phyloP scores from a whole-genome alignment of 169 alveolate genomes.

The Eimeria acervulina region DNA sequence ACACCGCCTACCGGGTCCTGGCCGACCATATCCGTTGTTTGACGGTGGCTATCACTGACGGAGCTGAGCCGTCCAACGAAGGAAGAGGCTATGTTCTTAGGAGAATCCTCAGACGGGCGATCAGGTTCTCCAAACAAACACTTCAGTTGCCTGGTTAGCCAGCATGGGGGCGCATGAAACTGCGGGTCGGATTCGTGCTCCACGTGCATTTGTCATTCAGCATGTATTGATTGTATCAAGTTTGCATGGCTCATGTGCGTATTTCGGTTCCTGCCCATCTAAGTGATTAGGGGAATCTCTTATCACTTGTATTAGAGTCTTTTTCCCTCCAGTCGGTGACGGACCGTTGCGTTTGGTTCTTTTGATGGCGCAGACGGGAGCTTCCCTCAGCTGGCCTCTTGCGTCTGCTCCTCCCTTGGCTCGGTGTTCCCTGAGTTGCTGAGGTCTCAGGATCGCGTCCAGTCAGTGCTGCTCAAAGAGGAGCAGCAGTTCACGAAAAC shows the following conservation, averaged over 20 bases:
- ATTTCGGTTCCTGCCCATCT: background rate
- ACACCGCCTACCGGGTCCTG: slow-evolving; percentile 96
- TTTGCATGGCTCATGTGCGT: background rate
- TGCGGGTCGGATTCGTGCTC: background rate
- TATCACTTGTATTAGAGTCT: background rate
- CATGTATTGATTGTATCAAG: background rate
- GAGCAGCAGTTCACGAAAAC: slow-evolving; percentile 93
- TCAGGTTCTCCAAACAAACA: slow-evolving; percentile 91
- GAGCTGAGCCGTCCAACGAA: slow-evolving; percentile 96
- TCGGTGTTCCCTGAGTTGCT: slow-evolving; percentile 92
- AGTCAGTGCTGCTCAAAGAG: slow-evolving; percentile 90
- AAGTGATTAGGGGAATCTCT: background rate
- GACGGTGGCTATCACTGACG: slow-evolving; percentile 95
- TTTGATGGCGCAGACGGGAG: slow-evolving; percentile 88
- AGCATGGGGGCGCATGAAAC: background rate
- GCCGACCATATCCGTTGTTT: slow-evolving; percentile 97
- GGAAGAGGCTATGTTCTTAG: slow-evolving; percentile 95
- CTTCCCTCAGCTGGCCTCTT: slow-evolving; percentile 92
- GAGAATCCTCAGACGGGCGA: slow-evolving; percentile 95
- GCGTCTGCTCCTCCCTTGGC: slow-evolving; percentile 92
- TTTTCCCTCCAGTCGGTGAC: background rate
- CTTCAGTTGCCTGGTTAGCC: slow-evolving; percentile 81
- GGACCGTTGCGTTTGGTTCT: background rate
- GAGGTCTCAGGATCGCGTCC: slow-evolving; percentile 90
- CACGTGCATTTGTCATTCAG: background rate